A percentile compares a stretch with the other conserved stretches of the same genome.
These are phyloP conservation scores for Globisporangium perplexum DNA, from an alignment of 352 stramenopile species.

Conservation along the genomic window DNA sequence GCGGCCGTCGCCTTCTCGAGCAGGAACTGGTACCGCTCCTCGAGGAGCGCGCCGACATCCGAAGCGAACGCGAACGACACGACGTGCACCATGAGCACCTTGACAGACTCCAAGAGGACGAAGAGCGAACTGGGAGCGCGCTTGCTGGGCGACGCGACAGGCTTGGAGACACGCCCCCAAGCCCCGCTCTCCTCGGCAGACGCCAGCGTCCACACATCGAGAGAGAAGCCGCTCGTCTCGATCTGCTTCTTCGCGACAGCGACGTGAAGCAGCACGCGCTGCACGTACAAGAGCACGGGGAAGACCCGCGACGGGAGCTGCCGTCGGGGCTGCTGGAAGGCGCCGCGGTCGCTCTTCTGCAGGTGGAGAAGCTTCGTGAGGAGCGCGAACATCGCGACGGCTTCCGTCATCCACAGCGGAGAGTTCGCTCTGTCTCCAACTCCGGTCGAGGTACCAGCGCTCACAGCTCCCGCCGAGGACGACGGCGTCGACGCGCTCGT, in stretches of 20 bases:
- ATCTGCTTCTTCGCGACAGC: conserved; percentile 23
- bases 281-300: conserved; percentile 26
- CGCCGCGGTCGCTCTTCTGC: not conserved
- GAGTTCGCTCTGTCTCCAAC: not conserved
- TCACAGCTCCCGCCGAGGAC: conserved; percentile 1
- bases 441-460: not conserved
- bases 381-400: conserved; percentile 23
- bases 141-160: not conserved
- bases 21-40: conserved; percentile 17
- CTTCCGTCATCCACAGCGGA: conserved; percentile 1
- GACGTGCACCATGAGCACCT: conserved; percentile 27
- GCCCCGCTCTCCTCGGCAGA: conserved; percentile 8
- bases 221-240: conserved; percentile 18
- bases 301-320: conserved; percentile 18
- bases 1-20: conserved; percentile 13
- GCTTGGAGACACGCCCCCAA: conserved; percentile 9
- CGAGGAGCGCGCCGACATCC: conserved; percentile 11
- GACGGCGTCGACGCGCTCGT: conserved; percentile 5
- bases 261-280: conserved; percentile 33
- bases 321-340: conserved; percentile 3
- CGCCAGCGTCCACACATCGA: conserved; percentile 20
- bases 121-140: conserved; percentile 6
- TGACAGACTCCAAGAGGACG: conserved; percentile 38
- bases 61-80: conserved; percentile 16
- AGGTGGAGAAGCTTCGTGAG: conserved; percentile 22